Evolutionary conservation across 2,329 filamentous ascomycete species (phyloP), one percentile per base, ranked within the genome.

Genomic region (Chrysosporium keratinophilum): DNA sequence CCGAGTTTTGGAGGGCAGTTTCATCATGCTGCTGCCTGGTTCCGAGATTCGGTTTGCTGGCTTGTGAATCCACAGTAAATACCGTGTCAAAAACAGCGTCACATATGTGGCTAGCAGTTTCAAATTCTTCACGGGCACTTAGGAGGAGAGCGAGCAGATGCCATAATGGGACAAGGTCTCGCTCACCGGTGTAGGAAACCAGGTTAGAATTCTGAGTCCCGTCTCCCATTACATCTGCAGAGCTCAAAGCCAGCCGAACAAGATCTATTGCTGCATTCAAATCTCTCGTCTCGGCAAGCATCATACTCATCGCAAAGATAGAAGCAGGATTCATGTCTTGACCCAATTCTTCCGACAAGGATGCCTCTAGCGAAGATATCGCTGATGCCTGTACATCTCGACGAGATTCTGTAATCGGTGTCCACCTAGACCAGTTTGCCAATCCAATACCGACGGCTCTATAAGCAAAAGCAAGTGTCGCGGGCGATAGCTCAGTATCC

Each of bases 41-140:
- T 52, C 78, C 64, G 14, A 80, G 74, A 34, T 77, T 71, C 50
- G 77, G 77, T 15, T 84, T 86, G 63, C 89, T 88, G 0, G 91
- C 76, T 5, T 85, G 76, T 0, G 78, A 69, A 40, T 55, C 48
- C 0, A 83, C 79, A 57, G 88, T 83, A 51, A 84, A 82, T 63
- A 95, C 94, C 64, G 95, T 88, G 60, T 95, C 89, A 64, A 97
- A 86, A 2, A 89, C 90, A 23, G 88, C 89, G 65, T 95, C 88
- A 61, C 90, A 97, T 33, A 89, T 85, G 63, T 84, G 83, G 28
- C 81, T 79, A 1, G 93, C 90, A 67, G 87, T 85, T 48, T 81
- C 74, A 62, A 87, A 95, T 58, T 96, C 89, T 60, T 95, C 86
- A 59, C 87, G 83, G 1, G 89, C 88, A 60, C 88, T 95, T 31